Conservation (phyloP, 768 basidiomycete species). For the Neoboletus brunneissimus region DNA sequence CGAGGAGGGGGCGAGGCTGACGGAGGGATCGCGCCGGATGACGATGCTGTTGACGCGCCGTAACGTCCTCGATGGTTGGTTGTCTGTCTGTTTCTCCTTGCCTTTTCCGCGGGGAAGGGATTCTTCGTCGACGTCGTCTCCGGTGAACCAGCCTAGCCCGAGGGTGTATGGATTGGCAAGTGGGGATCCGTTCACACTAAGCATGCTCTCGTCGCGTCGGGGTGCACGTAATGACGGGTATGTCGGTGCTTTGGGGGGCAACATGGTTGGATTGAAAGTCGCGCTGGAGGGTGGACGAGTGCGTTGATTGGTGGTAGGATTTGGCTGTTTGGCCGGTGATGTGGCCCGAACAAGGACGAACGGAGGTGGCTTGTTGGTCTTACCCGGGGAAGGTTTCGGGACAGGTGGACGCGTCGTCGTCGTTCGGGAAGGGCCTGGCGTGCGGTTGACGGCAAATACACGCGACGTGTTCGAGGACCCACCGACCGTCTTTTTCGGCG, state of each 20-base stretch:
- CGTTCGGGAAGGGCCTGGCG: slow-evolving; percentile 38
- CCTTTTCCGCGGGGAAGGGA: slow-evolving; percentile 19
- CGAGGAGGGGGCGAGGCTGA: slow-evolving; percentile 36
- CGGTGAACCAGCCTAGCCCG: slow-evolving; percentile 57
- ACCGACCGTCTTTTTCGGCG: slow-evolving; percentile 48
- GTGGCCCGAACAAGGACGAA: slow-evolving; percentile 40
- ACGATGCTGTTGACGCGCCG: slow-evolving; percentile 58
- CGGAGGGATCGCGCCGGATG: slow-evolving; percentile 56
- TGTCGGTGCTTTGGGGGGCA: slow-evolving; percentile 39
- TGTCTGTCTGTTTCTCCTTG: slow-evolving; percentile 20
- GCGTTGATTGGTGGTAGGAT: slow-evolving; percentile 5
- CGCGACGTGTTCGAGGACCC: slow-evolving; percentile 47
- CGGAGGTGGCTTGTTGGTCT: slow-evolving; percentile 24
- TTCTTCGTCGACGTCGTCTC: slow-evolving; percentile 29
- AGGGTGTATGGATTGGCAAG: slow-evolving; percentile 75
- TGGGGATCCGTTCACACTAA: slow-evolving; percentile 81
- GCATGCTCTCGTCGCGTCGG: slow-evolving; percentile 71
- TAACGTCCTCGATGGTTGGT: slow-evolving; percentile 12
- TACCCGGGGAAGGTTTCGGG: slow-evolving; percentile 36
- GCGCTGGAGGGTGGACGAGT: slow-evolving; percentile 55
- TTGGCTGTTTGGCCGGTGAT: slow-evolving; percentile 48
- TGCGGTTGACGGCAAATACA: slow-evolving; percentile 39
- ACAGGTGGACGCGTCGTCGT: slow-evolving; percentile 27
- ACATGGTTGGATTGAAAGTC: slow-evolving; percentile 71
- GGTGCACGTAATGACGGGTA: slow-evolving; percentile 59